Evolutionary conservation across 352 stramenopile species (phyloP).

Genomic region (Phytophthora rubi): DNA sequence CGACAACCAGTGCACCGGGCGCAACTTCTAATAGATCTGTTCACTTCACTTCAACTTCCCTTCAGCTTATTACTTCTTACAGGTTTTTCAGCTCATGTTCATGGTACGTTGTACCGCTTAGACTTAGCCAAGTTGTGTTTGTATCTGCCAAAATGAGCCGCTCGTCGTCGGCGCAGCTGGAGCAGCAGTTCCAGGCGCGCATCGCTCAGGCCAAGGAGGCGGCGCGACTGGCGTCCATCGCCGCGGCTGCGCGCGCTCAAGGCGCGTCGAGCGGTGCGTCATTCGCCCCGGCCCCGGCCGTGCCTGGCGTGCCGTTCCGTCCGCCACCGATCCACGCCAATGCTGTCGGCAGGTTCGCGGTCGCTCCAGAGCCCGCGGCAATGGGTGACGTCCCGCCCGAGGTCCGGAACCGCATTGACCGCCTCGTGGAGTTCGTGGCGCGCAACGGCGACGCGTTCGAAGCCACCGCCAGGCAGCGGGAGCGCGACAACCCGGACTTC

Average conservation of each 20-base stretch:
- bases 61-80: no score
- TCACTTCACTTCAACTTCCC: background rate
- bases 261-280: conserved; percentile 2
- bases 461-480: conserved; percentile 46
- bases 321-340: conserved; percentile 14
- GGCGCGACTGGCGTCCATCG: conserved; percentile 58
- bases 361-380: conserved; percentile 4
- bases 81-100: no score
- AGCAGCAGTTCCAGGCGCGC: conserved; percentile 59
- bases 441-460: conserved; percentile 68
- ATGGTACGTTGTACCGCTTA: no score
- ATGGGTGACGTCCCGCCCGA: conserved; percentile 37
- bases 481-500: conserved; percentile 64
- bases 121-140: no score
- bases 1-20: conserved; percentile 25
- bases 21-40: conserved; percentile 11
- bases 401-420: conserved; percentile 58
- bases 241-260: conserved; percentile 33
- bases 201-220: conserved; percentile 65
- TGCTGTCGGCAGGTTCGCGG: conserved; percentile 4
- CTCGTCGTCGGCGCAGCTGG: conserved; percentile 25
- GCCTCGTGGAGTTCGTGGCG: conserved; percentile 63
- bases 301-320: conserved; percentile 20
- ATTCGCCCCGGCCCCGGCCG: conserved; percentile 8
- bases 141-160: background rate